A percentile compares a stretch with the other conserved stretches of the same genome.
Conservation (phyloP, 176 grass and related monocot species). For the Bolboschoenus planiculmis region DNA sequence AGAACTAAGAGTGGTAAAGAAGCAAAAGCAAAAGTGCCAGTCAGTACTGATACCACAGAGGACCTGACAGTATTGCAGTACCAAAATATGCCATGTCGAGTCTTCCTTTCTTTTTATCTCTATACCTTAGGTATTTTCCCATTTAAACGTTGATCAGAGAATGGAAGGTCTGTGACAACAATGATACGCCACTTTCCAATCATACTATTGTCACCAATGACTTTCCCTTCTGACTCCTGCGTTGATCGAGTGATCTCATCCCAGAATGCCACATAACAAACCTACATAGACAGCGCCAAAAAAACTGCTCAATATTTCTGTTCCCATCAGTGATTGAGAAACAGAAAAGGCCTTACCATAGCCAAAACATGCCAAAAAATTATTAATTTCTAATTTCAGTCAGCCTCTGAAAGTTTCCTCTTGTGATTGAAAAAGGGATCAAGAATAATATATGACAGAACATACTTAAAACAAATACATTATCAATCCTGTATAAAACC, state of each 20-base stretch:
- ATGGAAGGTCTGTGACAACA: constrained; percentile 73
- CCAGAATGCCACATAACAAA: constrained; percentile 96
- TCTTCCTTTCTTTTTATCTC: neutral
- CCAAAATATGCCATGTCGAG: neutral
- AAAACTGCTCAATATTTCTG: neutral
- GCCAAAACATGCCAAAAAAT: constrained; percentile 2
- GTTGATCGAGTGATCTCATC: constrained; percentile 60
- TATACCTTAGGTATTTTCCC: constrained; percentile 95
- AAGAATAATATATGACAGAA: neutral
- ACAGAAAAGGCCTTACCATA: neutral
- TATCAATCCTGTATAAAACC: neutral
- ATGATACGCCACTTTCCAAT: constrained; percentile 78
- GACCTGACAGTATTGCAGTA: neutral
- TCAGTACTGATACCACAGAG: neutral
- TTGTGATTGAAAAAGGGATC: neutral
- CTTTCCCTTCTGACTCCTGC: constrained; percentile 67
- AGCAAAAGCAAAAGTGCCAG: neutral
- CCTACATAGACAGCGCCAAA: constrained; percentile 28
- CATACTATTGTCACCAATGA: constrained; percentile 50
- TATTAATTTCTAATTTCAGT: neutral
- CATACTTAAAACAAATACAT: neutral
- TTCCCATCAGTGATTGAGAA: neutral
- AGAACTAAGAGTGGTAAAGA: neutral
- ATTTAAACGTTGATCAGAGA: constrained; percentile 85
- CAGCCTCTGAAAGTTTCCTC: neutral